Conservation (phyloP, 805 yeast species). For the Lipomyces japonicus region DNA sequence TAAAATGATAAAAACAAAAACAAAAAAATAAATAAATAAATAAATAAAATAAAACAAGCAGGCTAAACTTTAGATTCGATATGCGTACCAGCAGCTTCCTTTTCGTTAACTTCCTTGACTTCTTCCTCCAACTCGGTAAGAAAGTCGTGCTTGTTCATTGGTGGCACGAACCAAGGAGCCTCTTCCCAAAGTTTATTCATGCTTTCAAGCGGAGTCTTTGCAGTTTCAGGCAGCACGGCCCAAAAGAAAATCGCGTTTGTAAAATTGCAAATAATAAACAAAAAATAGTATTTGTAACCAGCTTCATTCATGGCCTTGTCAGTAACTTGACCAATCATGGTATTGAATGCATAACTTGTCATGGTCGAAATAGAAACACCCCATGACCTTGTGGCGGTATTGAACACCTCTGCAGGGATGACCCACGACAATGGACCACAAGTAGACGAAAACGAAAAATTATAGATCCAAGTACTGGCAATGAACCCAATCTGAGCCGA, state of each 20-base stretch:
- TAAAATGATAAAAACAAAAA: no score
- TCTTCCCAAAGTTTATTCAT: constrained; percentile 2
- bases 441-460: constrained; percentile 32
- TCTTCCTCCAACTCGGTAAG: constrained; percentile 32
- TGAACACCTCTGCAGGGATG: constrained; percentile 7
- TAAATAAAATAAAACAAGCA: no score
- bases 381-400: background rate
- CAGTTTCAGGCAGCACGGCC: constrained; percentile 39
- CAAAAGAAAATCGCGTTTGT: constrained; percentile 37
- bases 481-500: constrained; percentile 35
- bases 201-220: constrained; percentile 1
- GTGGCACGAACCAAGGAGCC: constrained; percentile 2
- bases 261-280: constrained; percentile 34
- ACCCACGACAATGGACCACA: constrained; percentile 32
- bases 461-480: constrained; percentile 35
- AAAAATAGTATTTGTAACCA: constrained; percentile 32
- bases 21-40: no score
- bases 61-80: no score
- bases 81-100: no score
- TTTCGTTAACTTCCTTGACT: background rate
- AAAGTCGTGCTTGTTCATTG: background rate
- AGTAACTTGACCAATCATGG: constrained; percentile 40
- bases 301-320: constrained; percentile 33
- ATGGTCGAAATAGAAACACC: constrained; percentile 27
- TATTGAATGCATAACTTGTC: constrained; percentile 38